phyloP scores from a whole-genome alignment of 495 filamentous ascomycete species.

The Penicillium bovifimosum region DNA sequence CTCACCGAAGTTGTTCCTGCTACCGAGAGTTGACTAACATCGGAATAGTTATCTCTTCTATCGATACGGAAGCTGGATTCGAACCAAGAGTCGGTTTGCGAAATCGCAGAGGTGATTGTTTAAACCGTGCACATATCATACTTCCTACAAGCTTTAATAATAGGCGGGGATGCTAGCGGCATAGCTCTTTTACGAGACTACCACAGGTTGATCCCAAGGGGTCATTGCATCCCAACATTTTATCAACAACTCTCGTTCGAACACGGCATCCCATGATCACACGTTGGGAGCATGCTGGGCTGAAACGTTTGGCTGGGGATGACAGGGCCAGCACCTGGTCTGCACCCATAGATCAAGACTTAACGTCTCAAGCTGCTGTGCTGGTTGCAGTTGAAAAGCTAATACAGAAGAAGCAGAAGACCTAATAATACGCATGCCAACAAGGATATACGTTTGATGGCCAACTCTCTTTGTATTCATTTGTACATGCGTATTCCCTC shows the following conservation, averaged over 20 bases:
- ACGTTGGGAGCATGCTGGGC: background rate
- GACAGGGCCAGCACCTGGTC: background rate
- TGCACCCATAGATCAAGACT: background rate
- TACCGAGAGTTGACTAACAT: conserved; percentile 1
- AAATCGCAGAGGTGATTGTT: conserved; percentile 25
- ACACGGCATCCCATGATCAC: conserved; percentile 2
- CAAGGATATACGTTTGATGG: conserved; percentile 3
- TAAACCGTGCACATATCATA: background rate
- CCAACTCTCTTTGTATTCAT: background rate
- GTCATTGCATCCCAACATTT: conserved; percentile 9
- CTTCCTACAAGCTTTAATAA: conserved; percentile 1
- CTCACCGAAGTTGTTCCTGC: background rate
- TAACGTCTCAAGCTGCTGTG: conserved; percentile 15
- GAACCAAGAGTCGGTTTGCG: conserved; percentile 50
- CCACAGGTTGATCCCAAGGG: conserved; percentile 4
- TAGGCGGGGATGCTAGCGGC: background rate
- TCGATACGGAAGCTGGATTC: conserved; percentile 51
- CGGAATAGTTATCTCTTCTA: conserved; percentile 56
- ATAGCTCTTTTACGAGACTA: background rate
- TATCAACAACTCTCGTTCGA: background rate
- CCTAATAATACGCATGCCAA: background rate
- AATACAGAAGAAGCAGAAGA: conserved; percentile 10
- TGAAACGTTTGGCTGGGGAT: background rate
- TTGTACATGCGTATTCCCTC: background rate
- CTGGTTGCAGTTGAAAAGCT: conserved; percentile 11